Evolutionary conservation across 257 asterid species (phyloP).

Genomic region (Ocimum tenuiflorum): DNA sequence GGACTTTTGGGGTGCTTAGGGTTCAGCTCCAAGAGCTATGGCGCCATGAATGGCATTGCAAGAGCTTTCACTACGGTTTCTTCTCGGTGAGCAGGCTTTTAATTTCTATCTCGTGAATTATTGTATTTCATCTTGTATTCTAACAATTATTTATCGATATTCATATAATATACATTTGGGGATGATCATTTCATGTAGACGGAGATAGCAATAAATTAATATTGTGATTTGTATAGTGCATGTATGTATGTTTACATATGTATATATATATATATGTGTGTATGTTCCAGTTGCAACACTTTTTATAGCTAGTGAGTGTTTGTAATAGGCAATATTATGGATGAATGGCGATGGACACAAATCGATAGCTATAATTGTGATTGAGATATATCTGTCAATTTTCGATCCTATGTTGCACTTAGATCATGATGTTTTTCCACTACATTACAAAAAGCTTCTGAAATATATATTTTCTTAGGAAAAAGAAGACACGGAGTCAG

Average conservation of each 20-base stretch:
- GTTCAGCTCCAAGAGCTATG: conserved; percentile 67
- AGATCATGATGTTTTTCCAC: neutral
- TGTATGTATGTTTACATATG: too few relatives aligned
- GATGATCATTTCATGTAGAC: neutral
- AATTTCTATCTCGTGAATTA: too few relatives aligned
- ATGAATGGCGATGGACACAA: too few relatives aligned
- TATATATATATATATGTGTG: too few relatives aligned
- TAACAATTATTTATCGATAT: neutral
- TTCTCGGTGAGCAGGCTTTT: conserved; percentile 32
- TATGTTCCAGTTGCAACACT: too few relatives aligned
- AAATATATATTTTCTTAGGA: neutral
- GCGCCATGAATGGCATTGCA: conserved; percentile 73
- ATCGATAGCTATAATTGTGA: neutral
- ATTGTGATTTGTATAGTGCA: neutral
- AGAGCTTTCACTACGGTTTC: conserved; percentile 65
- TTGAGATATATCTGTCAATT: neutral
- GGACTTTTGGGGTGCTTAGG: conserved; percentile 74
- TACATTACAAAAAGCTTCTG: neutral
- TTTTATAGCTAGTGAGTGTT: too few relatives aligned
- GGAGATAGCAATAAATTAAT: neutral
- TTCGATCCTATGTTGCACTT: too few relatives aligned
- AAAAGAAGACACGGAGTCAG: neutral
- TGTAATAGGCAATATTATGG: too few relatives aligned
- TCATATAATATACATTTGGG: too few relatives aligned
- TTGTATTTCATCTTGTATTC: neutral